phyloP scores from a whole-genome alignment of 345 rosid genomes.

The rapeseed (Brassica napus) region DNA sequence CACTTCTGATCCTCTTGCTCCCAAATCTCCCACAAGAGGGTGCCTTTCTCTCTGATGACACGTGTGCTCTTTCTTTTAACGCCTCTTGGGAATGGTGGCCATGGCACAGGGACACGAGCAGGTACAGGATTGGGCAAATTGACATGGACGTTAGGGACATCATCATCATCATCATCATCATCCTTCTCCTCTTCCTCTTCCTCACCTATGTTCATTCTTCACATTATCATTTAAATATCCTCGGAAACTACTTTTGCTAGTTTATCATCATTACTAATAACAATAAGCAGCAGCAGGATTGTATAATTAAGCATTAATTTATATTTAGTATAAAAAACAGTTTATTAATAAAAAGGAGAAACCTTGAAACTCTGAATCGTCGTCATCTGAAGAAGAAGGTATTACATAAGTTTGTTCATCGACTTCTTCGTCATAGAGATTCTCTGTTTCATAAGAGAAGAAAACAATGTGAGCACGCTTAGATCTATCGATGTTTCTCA shows the following conservation, averaged over 20 bases:
- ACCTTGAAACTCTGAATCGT: constrained; percentile 21
- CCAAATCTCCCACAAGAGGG: constrained; percentile 76
- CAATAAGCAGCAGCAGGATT: not conserved
- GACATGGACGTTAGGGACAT: not conserved
- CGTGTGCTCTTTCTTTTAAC: constrained; percentile 36
- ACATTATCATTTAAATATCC: constrained; percentile 5
- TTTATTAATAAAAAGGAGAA: not conserved
- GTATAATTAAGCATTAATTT: too few relatives aligned
- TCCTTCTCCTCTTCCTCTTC: constrained; percentile 3
- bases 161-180: not conserved
- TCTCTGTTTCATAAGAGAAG: not conserved
- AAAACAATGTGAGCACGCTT: not conserved
- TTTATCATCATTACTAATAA: not conserved
- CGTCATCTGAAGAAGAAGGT: constrained; percentile 17
- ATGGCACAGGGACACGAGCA: not conserved
- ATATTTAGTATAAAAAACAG: not conserved
- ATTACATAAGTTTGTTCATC: not conserved
- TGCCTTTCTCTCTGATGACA: constrained; percentile 7
- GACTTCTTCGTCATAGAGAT: not conserved
- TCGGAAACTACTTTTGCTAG: not conserved
- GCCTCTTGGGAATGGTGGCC: constrained; percentile 21
- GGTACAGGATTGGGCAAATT: not conserved
- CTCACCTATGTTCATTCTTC: constrained; percentile 15
- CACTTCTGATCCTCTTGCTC: constrained; percentile 67
- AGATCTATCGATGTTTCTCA: not conserved